Evolutionary conservation across 257 asterid species (phyloP).

Genomic region (Avicennia marina): DNA sequence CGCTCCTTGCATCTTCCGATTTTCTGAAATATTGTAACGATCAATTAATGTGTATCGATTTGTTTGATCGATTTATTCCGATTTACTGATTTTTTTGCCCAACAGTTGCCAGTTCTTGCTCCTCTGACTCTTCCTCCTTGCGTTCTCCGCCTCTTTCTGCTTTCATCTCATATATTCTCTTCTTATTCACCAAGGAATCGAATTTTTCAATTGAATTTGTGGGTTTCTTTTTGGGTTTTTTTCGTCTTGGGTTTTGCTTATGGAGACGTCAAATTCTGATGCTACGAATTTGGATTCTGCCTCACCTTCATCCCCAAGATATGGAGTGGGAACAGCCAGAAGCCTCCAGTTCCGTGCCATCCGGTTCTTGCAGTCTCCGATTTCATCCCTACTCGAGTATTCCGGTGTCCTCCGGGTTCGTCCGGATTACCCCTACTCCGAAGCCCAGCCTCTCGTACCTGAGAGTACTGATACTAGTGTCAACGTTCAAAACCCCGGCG

Average conservation of each 20-base stretch:
- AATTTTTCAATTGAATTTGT: background rate
- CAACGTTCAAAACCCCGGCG: slow-evolving; percentile 12
- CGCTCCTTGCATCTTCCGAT: background rate
- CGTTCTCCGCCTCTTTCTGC: too few relatives aligned
- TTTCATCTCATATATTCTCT: too few relatives aligned
- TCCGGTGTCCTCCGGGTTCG: slow-evolving; percentile 46
- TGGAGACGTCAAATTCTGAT: slow-evolving; percentile 27
- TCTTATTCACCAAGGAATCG: too few relatives aligned
- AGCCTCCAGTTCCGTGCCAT: slow-evolving; percentile 34
- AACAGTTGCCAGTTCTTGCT: too few relatives aligned
- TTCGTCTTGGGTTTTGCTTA: background rate
- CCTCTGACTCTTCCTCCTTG: too few relatives aligned
- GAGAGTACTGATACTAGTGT: slow-evolving; percentile 1
- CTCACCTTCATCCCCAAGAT: slow-evolving; percentile 18
- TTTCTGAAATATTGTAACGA: background rate
- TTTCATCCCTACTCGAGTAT: slow-evolving; percentile 52
- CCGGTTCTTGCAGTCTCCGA: slow-evolving; percentile 45
- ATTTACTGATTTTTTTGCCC: background rate
- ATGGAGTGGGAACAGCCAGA: slow-evolving; percentile 19
- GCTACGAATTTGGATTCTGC: slow-evolving; percentile 18
- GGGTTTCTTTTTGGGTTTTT: background rate
- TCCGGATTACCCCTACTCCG: slow-evolving; percentile 38
- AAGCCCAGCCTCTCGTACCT: slow-evolving; percentile 30
- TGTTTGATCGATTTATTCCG: too few relatives aligned
- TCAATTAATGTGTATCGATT: too few relatives aligned